Conservation (phyloP, 2,329 filamentous ascomycete genomes). For the Pseudocercospora fijiensis region DNA sequence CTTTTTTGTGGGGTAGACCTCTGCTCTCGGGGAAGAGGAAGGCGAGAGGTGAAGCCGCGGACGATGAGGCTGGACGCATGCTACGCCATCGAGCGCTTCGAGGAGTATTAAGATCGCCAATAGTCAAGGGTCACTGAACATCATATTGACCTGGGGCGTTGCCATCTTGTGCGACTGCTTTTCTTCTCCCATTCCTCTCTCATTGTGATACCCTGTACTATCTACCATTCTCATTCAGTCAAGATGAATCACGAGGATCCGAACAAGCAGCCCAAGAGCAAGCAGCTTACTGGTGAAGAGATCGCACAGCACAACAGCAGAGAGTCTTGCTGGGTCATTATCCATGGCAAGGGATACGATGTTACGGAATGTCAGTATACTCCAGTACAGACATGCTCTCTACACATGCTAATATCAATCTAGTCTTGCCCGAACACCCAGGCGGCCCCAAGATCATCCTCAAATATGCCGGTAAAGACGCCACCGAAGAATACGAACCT, state of each 20-base stretch:
- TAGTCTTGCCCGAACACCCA: conserved; percentile 62
- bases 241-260: conserved; percentile 44
- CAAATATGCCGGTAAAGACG: conserved; percentile 94
- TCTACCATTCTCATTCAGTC: conserved; percentile 18
- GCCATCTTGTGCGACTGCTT: neutral
- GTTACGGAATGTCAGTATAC: conserved; percentile 48
- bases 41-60: conserved; percentile 14
- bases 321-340: conserved; percentile 88
- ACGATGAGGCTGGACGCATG: conserved; percentile 9
- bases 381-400: conserved; percentile 42
- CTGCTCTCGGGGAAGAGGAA: conserved; percentile 16
- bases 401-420: neutral
- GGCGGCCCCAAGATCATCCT: conserved; percentile 91
- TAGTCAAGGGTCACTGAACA: conserved; percentile 9
- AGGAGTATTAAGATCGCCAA: conserved; percentile 9
- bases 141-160: neutral
- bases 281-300: conserved; percentile 49
- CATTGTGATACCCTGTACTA: neutral
- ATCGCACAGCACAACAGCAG: conserved; percentile 73
- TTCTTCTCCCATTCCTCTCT: neutral
- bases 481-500: conserved; percentile 86
- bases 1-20: conserved; percentile 2
- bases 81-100: conserved; percentile 12
- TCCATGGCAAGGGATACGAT: conserved; percentile 76
- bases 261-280: conserved; percentile 43